phyloP scores from a whole-genome alignment of 78 protist species.

The Dictyostelium citrinum region DNA sequence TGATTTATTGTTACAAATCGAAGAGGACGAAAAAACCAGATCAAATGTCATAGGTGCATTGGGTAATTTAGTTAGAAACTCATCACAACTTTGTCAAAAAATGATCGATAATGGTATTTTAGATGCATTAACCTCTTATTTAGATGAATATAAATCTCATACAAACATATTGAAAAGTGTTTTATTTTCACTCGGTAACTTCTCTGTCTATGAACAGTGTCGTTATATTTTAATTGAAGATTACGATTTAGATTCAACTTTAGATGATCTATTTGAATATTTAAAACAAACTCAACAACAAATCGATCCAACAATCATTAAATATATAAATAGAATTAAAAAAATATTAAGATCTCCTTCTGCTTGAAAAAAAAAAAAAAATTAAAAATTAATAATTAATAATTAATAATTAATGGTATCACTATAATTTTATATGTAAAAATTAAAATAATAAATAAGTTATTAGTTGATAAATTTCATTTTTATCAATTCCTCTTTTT shows the following conservation, averaged over 20 bases:
- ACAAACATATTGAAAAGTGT: neutral
- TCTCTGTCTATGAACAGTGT: conserved; percentile 18
- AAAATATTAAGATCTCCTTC: neutral
- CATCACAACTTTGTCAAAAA: conserved; percentile 18
- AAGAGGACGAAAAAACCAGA: conserved; percentile 86
- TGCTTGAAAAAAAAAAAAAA: neutral
- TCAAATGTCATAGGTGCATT: conserved; percentile 93
- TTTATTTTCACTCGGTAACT: conserved; percentile 29
- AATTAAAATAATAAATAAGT: neutral
- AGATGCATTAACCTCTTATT: neutral
- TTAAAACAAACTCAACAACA: neutral
- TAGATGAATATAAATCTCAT: neutral
- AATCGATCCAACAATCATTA: neutral
- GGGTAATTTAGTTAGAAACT: conserved; percentile 89
- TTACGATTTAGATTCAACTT: neutral
- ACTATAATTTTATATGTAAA: no score
- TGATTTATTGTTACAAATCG: conserved; percentile 5
- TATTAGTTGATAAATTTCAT: no score
- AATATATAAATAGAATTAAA: conserved; percentile 14
- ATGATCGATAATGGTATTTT: conserved; percentile 2
- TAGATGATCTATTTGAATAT: neutral
- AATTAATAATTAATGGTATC: no score
- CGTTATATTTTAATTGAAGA: neutral
- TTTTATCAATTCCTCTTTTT: no score
- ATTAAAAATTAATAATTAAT: no score